Conservation (phyloP, 768 basidiomycete genomes). For the Russula sp. region DNA sequence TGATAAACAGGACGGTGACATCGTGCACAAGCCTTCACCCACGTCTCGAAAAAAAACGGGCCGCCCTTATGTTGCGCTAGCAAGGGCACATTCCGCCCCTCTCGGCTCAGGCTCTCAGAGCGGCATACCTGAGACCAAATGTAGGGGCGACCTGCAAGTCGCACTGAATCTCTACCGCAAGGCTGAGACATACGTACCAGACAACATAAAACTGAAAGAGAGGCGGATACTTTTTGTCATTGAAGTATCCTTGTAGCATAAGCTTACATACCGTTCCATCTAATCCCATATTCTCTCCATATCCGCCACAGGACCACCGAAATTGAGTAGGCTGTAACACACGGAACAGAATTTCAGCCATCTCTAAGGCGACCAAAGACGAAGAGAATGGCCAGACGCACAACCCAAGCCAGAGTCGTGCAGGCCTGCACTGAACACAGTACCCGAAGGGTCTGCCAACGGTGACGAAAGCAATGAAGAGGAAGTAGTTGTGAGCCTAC, state of each 20-base stretch:
- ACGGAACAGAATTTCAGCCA: slow-evolving; percentile 54
- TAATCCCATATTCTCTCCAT: slow-evolving; percentile 29
- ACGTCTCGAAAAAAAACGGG: slow-evolving; percentile 78
- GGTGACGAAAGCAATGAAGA: slow-evolving; percentile 27
- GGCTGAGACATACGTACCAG: slow-evolving; percentile 78
- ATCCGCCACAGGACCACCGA: slow-evolving; percentile 59
- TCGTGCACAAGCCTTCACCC: slow-evolving; percentile 61
- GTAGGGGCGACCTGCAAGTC: slow-evolving; percentile 70
- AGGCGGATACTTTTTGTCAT: slow-evolving; percentile 77
- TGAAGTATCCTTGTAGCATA: slow-evolving; percentile 54
- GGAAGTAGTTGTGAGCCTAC: slow-evolving; percentile 18
- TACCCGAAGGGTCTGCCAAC: slow-evolving; percentile 5
- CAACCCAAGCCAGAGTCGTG: background rate
- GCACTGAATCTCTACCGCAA: slow-evolving; percentile 80
- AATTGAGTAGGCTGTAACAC: slow-evolving; percentile 71
- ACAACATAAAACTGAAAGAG: slow-evolving; percentile 79
- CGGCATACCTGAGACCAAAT: background rate
- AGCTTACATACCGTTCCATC: slow-evolving; percentile 20
- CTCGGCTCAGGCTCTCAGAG: background rate
- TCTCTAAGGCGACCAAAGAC: slow-evolving; percentile 44
- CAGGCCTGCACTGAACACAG: slow-evolving; percentile 19
- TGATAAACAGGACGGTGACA: slow-evolving; percentile 52
- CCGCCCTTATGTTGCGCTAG: slow-evolving; percentile 76
- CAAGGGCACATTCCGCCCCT: slow-evolving; percentile 59
- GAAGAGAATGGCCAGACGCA: slow-evolving; percentile 30